phyloP scores from a whole-genome alignment of 176 grass and related monocot species.

The Chloris gayana region DNA sequence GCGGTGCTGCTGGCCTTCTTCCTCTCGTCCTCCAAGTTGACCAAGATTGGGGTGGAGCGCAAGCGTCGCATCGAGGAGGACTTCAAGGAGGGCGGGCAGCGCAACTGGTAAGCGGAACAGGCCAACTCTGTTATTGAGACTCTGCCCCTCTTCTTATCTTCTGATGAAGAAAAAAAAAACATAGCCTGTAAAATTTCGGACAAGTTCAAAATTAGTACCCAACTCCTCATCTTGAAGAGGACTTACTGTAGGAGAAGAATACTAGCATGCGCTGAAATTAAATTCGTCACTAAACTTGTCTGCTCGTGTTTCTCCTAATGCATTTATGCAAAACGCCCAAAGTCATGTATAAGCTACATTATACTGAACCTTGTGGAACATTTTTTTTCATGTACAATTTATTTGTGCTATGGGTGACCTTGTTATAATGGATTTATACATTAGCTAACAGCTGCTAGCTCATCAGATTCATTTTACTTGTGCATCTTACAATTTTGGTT shows the following conservation, averaged over 20 bases:
- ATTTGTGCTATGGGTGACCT: no score
- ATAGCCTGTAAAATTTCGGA: background rate
- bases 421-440: background rate
- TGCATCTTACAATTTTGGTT: slow-evolving; percentile 20
- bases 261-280: no score
- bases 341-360: no score
- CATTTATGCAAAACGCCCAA: no score
- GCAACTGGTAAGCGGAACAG: slow-evolving; percentile 63
- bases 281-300: no score
- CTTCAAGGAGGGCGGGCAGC: slow-evolving; percentile 91
- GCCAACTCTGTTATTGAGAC: background rate
- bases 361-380: no score
- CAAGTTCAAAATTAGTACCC: background rate
- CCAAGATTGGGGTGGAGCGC: slow-evolving; percentile 74
- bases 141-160: background rate
- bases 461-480: slow-evolving; percentile 7
- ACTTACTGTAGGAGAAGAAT: no score
- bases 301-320: no score
- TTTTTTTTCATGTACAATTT: no score
- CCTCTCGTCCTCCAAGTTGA: slow-evolving; percentile 73
- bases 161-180: no score
- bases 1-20: slow-evolving; percentile 87
- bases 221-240: no score
- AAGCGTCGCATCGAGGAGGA: slow-evolving; percentile 69
- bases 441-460: background rate